These are phyloP conservation scores for Xylaria nigripes DNA, from an alignment of 495 filamentous ascomycete genomes.

Conservation along the genomic window DNA sequence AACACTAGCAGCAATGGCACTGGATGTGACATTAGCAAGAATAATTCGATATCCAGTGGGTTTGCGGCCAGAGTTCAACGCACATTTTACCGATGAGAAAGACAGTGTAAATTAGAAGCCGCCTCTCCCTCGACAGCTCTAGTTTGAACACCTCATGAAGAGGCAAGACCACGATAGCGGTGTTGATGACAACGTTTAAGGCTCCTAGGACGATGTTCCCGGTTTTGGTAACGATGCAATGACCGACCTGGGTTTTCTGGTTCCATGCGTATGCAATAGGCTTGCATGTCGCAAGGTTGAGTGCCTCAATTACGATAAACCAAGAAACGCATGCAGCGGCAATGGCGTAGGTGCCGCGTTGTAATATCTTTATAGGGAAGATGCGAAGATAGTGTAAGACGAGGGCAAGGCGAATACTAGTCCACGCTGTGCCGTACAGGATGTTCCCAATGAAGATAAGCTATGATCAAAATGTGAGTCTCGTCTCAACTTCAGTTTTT, in stretches of 20 bases:
- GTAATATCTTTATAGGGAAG: slow-evolving; percentile 6
- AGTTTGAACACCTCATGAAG: slow-evolving; percentile 9
- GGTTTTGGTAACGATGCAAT: not conserved
- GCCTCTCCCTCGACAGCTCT: slow-evolving; percentile 26
- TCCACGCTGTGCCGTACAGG: slow-evolving; percentile 8
- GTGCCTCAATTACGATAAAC: slow-evolving; percentile 9
- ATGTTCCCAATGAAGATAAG: slow-evolving; percentile 8
- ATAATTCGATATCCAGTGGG: not conserved
- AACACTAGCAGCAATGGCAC: not conserved
- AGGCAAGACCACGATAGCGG: not conserved
- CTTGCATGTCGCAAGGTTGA: slow-evolving; percentile 1
- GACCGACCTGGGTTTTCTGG: not conserved
- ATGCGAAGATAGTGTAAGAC: slow-evolving; percentile 14
- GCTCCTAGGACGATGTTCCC: not conserved
- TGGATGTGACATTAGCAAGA: not conserved
- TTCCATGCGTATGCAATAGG: slow-evolving; percentile 5
- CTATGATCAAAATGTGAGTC: not conserved
- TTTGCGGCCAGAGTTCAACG: not conserved
- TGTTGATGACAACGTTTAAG: not conserved
- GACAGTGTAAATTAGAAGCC: not conserved
- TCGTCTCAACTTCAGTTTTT: not conserved
- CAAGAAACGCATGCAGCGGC: not conserved
- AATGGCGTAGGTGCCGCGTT: slow-evolving; percentile 10
- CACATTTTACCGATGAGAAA: slow-evolving; percentile 12
- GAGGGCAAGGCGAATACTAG: slow-evolving; percentile 10